phyloP scores from a whole-genome alignment of 352 stramenopile genomes.

The Aphanomyces astaci region DNA sequence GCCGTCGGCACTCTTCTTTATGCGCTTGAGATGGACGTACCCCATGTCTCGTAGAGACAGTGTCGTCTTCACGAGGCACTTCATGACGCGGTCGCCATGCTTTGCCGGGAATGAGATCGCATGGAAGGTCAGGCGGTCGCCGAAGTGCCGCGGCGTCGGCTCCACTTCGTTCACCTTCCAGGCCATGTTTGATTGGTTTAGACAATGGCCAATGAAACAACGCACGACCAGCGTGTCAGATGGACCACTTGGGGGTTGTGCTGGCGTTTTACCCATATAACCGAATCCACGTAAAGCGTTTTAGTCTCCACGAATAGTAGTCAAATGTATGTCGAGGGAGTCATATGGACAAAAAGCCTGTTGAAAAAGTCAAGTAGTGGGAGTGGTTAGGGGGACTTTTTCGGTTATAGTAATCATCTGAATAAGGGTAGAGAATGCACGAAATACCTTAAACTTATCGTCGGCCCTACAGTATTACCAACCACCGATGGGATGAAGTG shows the following conservation, averaged over 20 bases:
- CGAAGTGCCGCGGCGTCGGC: neutral
- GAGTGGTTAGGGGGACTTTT: too few species aligned
- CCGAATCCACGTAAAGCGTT: neutral
- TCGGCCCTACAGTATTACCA: too few species aligned
- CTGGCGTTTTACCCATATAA: neutral
- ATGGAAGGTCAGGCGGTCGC: conserved; percentile 34
- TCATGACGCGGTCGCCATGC: conserved; percentile 59
- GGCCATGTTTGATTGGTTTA: neutral
- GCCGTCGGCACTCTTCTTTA: conserved; percentile 51
- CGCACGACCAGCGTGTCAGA: neutral
- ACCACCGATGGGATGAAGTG: too few species aligned
- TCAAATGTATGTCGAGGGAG: too few species aligned
- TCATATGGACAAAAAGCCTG: too few species aligned
- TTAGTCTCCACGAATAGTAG: too few species aligned
- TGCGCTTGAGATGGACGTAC: conserved; percentile 72
- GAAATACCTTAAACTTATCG: too few species aligned
- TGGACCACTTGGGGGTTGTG: neutral
- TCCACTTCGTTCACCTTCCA: neutral
- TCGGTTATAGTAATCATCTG: too few species aligned
- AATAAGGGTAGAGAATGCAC: too few species aligned
- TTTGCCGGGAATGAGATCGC: conserved; percentile 54
- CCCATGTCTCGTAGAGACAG: conserved; percentile 49
- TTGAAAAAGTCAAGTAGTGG: too few species aligned
- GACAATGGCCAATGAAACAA: neutral
- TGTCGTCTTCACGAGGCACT: conserved; percentile 43